A percentile compares a stretch with the other conserved stretches of the same genome.
Conservation (phyloP, 257 asterid species). For the Solanum bulbocastanum region DNA sequence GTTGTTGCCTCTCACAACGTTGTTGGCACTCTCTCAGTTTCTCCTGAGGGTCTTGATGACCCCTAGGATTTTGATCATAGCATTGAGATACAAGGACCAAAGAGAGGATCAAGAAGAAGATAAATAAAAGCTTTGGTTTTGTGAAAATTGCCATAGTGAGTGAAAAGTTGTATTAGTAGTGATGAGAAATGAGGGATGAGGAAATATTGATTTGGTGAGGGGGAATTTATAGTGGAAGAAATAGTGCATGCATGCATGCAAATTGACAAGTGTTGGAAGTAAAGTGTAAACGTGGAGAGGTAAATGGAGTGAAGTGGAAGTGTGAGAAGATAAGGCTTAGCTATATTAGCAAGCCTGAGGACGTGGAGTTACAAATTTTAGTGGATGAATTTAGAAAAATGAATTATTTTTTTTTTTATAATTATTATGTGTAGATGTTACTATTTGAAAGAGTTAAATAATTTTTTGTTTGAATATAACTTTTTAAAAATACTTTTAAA, state of each 20-base stretch:
- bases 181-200: background rate
- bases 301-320: background rate
- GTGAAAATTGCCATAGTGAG: background rate
- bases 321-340: background rate
- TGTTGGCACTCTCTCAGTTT: background rate
- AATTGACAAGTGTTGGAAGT: background rate
- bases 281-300: background rate
- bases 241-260: background rate
- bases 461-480: background rate
- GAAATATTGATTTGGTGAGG: background rate
- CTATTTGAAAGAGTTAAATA: too few relatives aligned
- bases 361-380: background rate
- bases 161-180: background rate
- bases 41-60: background rate
- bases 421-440: too few relatives aligned
- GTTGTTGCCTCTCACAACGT: background rate
- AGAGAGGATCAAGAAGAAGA: background rate
- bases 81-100: background rate
- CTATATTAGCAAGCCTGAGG: background rate
- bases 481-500: too few relatives aligned
- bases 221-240: background rate
- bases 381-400: background rate
- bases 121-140: background rate
- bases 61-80: conserved; percentile 6
- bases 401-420: too few relatives aligned